phyloP scores from a whole-genome alignment of 805 yeast genomes.

The Candida gorgasii region DNA sequence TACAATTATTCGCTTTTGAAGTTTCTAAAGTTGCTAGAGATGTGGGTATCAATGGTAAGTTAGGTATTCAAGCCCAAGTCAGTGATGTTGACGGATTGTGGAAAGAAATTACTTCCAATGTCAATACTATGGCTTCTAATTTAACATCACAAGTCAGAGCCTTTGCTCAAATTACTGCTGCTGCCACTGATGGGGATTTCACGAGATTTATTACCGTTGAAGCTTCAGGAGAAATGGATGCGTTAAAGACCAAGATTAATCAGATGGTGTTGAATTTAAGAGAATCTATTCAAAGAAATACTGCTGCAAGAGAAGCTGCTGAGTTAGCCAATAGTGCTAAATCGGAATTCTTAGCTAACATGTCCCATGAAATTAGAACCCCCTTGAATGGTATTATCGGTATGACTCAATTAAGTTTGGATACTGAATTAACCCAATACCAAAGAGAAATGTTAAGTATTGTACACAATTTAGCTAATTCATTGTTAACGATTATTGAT shows the following conservation, averaged over 20 bases:
- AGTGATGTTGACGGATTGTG: conserved; percentile 88
- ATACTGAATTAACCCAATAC: conserved; percentile 85
- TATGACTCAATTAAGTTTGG: conserved; percentile 87
- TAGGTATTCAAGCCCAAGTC: conserved; percentile 91
- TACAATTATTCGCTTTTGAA: conserved; percentile 84
- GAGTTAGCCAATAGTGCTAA: conserved; percentile 87
- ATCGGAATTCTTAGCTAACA: conserved; percentile 87
- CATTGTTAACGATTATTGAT: conserved; percentile 81
- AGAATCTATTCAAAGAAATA: conserved; percentile 87
- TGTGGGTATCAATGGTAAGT: conserved; percentile 90
- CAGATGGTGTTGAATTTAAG: conserved; percentile 85
- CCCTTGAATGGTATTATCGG: conserved; percentile 94
- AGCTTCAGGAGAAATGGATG: conserved; percentile 89
- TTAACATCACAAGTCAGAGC: conserved; percentile 91
- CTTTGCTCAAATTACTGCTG: conserved; percentile 89
- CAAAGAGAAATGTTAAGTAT: conserved; percentile 90
- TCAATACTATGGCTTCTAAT: conserved; percentile 92
- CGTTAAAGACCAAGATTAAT: conserved; percentile 61
- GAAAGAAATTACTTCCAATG: conserved; percentile 90
- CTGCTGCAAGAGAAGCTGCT: conserved; percentile 94
- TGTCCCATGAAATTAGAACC: conserved; percentile 72
- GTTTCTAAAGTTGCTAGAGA: conserved; percentile 89
- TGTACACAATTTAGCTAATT: conserved; percentile 85
- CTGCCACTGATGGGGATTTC: conserved; percentile 92
- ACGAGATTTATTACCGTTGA: conserved; percentile 89